These are phyloP conservation scores for Geranium brycei DNA, from an alignment of 345 rosid species.

Conservation along the genomic window DNA sequence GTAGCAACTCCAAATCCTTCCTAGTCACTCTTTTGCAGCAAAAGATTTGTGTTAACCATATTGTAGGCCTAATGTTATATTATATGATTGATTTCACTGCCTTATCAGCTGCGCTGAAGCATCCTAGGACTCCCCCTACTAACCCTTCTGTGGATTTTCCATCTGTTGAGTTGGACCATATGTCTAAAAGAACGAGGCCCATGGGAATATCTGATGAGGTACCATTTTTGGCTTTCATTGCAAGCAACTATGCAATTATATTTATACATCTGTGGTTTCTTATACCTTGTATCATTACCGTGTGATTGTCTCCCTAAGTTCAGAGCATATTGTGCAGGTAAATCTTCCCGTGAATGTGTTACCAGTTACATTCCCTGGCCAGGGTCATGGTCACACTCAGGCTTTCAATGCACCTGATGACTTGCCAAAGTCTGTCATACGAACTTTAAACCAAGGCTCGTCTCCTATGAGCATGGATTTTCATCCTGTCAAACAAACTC, in stretches of 20 bases:
- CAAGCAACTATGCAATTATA: too few relatives aligned
- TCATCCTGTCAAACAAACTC: constrained; percentile 74
- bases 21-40: too few relatives aligned
- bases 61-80: background rate
- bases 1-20: constrained; percentile 16
- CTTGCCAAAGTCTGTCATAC: constrained; percentile 60
- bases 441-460: constrained; percentile 78
- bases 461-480: constrained; percentile 98
- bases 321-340: constrained; percentile 35
- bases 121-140: constrained; percentile 93
- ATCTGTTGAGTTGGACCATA: constrained; percentile 79
- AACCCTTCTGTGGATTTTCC: constrained; percentile 74
- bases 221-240: constrained; percentile 6
- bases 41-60: background rate
- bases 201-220: constrained; percentile 93
- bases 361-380: constrained; percentile 56
- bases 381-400: constrained; percentile 63
- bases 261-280: constrained; percentile 3
- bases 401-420: constrained; percentile 67
- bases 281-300: constrained; percentile 1
- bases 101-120: constrained; percentile 67
- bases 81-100: too few relatives aligned
- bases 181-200: constrained; percentile 88
- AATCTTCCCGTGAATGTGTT: constrained; percentile 68
- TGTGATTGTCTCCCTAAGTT: background rate